Conservation (phyloP, 768 basidiomycete genomes). For the Mycena haematopus region DNA sequence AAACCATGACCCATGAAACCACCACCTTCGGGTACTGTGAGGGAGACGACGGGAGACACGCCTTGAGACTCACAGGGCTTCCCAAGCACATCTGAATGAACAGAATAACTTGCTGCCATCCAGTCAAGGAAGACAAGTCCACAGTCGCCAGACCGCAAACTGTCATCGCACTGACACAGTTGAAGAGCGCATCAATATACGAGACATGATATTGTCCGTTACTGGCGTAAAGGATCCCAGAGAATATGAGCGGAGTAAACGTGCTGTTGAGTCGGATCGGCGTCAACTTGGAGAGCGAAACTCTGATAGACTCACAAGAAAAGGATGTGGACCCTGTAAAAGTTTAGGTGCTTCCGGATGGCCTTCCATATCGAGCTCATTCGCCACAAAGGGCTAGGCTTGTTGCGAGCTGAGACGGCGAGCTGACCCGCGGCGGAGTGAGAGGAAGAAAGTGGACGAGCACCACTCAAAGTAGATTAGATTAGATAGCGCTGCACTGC, state of each 20-base stretch:
- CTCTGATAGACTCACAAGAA: conserved; percentile 56
- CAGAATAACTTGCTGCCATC: conserved; percentile 71
- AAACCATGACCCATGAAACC: conserved; percentile 86
- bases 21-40: conserved; percentile 55
- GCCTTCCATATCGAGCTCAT: conserved; percentile 35
- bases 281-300: conserved; percentile 12
- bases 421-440: too few relatives aligned
- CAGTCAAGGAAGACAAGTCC: conserved; percentile 70
- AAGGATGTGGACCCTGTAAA: conserved; percentile 67
- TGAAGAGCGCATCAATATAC: conserved; percentile 82
- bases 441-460: too few relatives aligned
- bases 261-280: conserved; percentile 51
- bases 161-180: conserved; percentile 78
- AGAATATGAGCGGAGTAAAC: conserved; percentile 79
- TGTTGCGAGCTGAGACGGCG: background rate
- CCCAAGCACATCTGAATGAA: conserved; percentile 84
- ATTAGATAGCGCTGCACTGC: background rate
- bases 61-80: conserved; percentile 62
- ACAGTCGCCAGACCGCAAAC: conserved; percentile 79
- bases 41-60: conserved; percentile 10
- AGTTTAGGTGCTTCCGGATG: conserved; percentile 62
- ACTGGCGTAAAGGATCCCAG: conserved; percentile 81
- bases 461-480: too few relatives aligned
- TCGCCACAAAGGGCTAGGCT: background rate
- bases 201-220: conserved; percentile 75